Base-by-base conservation (phyloP, 768 basidiomycete genomes). In the Boletus insuetus region DNA sequence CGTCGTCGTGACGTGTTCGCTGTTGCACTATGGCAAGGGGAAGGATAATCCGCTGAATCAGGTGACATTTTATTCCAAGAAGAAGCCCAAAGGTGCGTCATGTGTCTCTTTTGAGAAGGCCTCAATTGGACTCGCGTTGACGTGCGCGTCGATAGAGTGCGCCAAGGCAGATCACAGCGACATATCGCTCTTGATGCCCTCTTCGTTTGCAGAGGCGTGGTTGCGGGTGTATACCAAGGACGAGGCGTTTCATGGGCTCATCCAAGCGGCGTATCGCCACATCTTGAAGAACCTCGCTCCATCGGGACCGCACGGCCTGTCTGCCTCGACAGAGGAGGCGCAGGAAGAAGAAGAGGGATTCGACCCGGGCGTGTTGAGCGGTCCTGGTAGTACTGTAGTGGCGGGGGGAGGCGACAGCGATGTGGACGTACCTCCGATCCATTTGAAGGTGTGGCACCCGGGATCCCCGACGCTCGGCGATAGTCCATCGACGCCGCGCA, bases 1-100 rank as follows among this genome's bases (percentile, higher is more conserved):
- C 50, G 75, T 93, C 31, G 80, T 86, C 39, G 86, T 93, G 20
- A 80, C 85, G 47, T 73, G 84, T 14, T 69, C 82, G 2, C 61
- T 67, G n/a, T 77, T 92, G 78, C 91, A 93, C 64, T 86, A 88
- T 61, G 91, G 91, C 4, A 89, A 87, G 83, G 75, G 80, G 58
- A 81, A 82, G 42, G 68, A 74, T 57, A 89, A 89, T 61, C 91
- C 91, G 1, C 64, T 92, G 44, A 79, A 86, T 43, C 77, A 71
- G 16, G 81, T 91, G 50, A 82, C 78, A 64, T 94, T 92, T 64
- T 92, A 91, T 62, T 82, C 84, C 0, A 91, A 91, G 68, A 72
- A 75, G 14, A 75, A 79, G 17, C 82, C 81, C 0, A 69, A 84
- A 53, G 61, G 89, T 91, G 62, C 55, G 78, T 68, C 13, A 24